Conservation (phyloP, 257 asterid species). For the Thymus mandschuricus region DNA sequence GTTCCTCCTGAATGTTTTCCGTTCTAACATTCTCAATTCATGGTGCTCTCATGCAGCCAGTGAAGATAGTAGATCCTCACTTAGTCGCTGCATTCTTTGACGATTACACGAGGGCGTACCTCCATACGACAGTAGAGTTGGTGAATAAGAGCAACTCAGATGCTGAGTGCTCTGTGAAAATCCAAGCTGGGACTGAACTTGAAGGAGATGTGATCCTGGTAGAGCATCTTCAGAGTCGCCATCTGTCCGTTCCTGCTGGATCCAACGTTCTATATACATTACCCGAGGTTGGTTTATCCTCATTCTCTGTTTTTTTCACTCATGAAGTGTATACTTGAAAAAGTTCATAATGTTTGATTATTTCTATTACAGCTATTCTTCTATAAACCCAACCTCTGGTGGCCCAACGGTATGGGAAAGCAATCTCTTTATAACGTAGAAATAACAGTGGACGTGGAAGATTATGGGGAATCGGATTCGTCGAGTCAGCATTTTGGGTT, state of each 20-base stretch:
- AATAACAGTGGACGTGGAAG: conserved; percentile 70
- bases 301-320: background rate
- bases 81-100: conserved; percentile 87
- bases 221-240: conserved; percentile 73
- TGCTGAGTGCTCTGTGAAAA: conserved; percentile 76
- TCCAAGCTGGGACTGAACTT: conserved; percentile 85
- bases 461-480: conserved; percentile 81
- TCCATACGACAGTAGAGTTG: conserved; percentile 76
- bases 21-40: conserved; percentile 36
- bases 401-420: conserved; percentile 99
- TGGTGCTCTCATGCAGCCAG: conserved; percentile 74
- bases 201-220: conserved; percentile 60
- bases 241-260: conserved; percentile 67
- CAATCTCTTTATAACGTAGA: conserved; percentile 85
- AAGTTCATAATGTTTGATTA: conserved; percentile 28
- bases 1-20: conserved; percentile 11
- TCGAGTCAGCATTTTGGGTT: conserved; percentile 91
- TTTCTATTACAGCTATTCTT: conserved; percentile 63
- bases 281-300: conserved; percentile 71
- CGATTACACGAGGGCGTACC: conserved; percentile 61
- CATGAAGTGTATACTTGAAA: conserved; percentile 4
- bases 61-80: conserved; percentile 94
- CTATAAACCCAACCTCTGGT: conserved; percentile 93
- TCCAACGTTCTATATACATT: conserved; percentile 63
- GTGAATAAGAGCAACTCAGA: conserved; percentile 62